Conservation (phyloP, 2,329 filamentous ascomycete species). For the Lachnellula suecica region DNA sequence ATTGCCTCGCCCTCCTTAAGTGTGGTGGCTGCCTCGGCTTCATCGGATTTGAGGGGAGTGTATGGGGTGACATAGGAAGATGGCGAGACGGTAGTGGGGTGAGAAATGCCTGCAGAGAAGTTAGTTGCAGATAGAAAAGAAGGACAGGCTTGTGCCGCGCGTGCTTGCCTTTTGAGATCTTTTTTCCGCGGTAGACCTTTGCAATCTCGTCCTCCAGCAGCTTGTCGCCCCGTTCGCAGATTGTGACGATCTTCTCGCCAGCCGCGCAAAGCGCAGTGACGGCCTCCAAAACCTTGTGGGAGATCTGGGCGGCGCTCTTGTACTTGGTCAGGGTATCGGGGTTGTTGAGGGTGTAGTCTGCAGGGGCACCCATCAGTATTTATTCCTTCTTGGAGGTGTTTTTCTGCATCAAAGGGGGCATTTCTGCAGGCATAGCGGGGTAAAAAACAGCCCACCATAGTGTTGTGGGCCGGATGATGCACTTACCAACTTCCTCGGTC, state of each 20-base stretch:
- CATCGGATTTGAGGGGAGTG: constrained; percentile 85
- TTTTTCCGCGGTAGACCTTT: constrained; percentile 99
- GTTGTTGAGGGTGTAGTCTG: constrained; percentile 88
- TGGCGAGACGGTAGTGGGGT: constrained; percentile 94
- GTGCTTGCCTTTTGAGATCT: constrained; percentile 79
- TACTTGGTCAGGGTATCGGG: constrained; percentile 98
- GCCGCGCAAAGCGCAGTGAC: constrained; percentile 74
- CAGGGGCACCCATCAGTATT: constrained; percentile 11
- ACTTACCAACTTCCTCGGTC: constrained; percentile 39
- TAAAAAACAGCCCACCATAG: constrained; percentile 24
- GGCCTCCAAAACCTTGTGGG: constrained; percentile 89
- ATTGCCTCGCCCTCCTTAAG: constrained; percentile 84
- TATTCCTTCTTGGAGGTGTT: neutral
- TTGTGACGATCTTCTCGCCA: constrained; percentile 86
- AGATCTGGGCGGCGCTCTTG: constrained; percentile 94
- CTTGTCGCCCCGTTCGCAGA: constrained; percentile 96
- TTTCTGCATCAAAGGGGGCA: no score
- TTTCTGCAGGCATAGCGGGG: constrained; percentile 28
- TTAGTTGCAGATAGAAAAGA: constrained; percentile 33
- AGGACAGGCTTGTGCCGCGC: neutral
- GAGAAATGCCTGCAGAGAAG: constrained; percentile 68
- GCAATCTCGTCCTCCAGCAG: constrained; percentile 87
- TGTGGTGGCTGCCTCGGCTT: constrained; percentile 75
- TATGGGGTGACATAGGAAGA: constrained; percentile 94
- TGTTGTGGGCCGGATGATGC: constrained; percentile 24